Evolutionary conservation across 73 alveolate genomes (phyloP).

Genomic region (Stentor roeselii): DNA sequence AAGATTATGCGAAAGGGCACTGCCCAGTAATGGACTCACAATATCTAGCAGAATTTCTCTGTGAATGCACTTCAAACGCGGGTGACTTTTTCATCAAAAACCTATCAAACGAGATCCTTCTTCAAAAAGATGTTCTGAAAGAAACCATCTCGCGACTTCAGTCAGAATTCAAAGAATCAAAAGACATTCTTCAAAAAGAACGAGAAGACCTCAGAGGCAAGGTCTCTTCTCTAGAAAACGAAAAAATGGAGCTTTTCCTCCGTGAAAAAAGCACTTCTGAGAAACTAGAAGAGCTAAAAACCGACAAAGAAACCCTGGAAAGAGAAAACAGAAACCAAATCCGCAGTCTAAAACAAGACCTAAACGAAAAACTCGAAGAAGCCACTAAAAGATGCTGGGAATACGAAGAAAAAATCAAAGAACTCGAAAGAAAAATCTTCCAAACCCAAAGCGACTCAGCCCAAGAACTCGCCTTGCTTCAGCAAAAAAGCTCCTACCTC

Average conservation of each 20-base stretch:
- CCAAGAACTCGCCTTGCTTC: conserved; percentile 80
- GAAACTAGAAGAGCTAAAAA: conserved; percentile 51
- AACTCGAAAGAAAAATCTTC: conserved; percentile 60
- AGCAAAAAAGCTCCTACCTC: conserved; percentile 65
- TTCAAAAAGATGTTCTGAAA: conserved; percentile 46
- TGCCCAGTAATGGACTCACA: not conserved
- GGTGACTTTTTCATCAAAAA: conserved; percentile 34
- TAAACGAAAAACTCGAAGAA: conserved; percentile 42
- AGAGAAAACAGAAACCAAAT: conserved; percentile 61
- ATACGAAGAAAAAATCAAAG: conserved; percentile 66
- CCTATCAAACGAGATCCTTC: conserved; percentile 54
- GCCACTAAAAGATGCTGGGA: conserved; percentile 41
- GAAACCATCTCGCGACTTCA: conserved; percentile 65
- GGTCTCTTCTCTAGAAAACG: conserved; percentile 52
- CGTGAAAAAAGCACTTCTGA: conserved; percentile 70
- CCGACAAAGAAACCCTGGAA: conserved; percentile 63
- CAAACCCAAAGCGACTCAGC: conserved; percentile 33
- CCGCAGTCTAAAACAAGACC: conserved; percentile 54
- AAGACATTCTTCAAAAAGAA: conserved; percentile 50
- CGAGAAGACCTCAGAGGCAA: conserved; percentile 48
- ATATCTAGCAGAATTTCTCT: not conserved
- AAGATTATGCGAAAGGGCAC: not conserved
- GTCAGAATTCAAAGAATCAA: conserved; percentile 62
- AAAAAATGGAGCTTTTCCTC: conserved; percentile 72
- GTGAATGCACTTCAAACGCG: not conserved